Conservation (phyloP, 2,329 filamentous ascomycete genomes). For the Thielaviopsis euricoi region DNA sequence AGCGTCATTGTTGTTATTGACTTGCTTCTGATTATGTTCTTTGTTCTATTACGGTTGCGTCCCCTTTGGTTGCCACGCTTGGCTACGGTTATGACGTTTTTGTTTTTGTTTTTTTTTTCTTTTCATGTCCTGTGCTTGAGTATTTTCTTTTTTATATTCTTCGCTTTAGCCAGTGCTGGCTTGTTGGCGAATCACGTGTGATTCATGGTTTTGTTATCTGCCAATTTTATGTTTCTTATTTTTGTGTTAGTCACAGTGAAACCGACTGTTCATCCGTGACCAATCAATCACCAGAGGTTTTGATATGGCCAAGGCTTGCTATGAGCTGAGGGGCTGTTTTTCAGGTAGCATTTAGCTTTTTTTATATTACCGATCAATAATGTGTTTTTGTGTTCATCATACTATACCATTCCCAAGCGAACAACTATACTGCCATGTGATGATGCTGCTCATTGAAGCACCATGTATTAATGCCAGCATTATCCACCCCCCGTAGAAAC, state of each 20-base stretch:
- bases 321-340: neutral
- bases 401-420: neutral
- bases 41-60: neutral
- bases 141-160: constrained; percentile 4
- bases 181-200: neutral
- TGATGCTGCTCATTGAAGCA: neutral
- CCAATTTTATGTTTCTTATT: neutral
- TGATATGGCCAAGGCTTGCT: neutral
- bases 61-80: neutral
- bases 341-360: neutral
- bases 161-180: constrained; percentile 4
- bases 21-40: constrained; percentile 7
- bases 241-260: neutral
- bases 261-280: neutral
- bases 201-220: neutral
- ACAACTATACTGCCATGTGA: neutral
- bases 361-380: neutral
- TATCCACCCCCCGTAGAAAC: too few species aligned
- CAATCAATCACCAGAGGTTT: neutral
- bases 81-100: neutral
- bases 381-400: neutral
- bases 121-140: neutral
- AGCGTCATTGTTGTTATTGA: too few species aligned
- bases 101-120: constrained; percentile 9
- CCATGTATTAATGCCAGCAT: neutral